Conservation (phyloP, 306 rosid species). For the Heteromeles arbutifolia region DNA sequence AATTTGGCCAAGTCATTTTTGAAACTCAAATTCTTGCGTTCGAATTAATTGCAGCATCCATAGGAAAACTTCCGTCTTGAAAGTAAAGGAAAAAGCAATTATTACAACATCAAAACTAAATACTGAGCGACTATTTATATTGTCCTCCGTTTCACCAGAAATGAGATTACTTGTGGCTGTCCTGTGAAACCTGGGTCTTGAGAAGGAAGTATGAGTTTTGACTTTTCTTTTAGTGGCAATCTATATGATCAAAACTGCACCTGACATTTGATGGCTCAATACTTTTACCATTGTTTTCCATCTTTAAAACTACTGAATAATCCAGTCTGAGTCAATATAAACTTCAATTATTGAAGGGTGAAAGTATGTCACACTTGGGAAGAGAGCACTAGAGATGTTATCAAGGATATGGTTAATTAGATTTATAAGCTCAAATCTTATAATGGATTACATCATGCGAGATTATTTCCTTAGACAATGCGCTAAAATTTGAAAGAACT, state of each 20-base stretch:
- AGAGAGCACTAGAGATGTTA: background rate
- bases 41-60: background rate
- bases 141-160: background rate
- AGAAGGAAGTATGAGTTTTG: background rate
- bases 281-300: background rate
- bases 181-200: background rate
- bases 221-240: background rate
- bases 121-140: background rate
- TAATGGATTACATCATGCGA: background rate
- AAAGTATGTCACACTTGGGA: background rate
- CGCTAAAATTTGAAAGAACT: background rate
- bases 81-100: background rate
- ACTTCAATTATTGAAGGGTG: background rate
- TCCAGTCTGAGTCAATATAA: background rate
- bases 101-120: background rate
- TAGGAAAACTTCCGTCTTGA: background rate
- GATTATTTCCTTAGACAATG: background rate
- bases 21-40: background rate
- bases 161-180: background rate
- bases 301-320: background rate
- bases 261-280: background rate
- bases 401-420: background rate
- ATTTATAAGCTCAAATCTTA: background rate
- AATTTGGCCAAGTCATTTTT: background rate
- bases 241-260: background rate